Conservation (phyloP, 345 rosid genomes). For the Linum usitatissimum region DNA sequence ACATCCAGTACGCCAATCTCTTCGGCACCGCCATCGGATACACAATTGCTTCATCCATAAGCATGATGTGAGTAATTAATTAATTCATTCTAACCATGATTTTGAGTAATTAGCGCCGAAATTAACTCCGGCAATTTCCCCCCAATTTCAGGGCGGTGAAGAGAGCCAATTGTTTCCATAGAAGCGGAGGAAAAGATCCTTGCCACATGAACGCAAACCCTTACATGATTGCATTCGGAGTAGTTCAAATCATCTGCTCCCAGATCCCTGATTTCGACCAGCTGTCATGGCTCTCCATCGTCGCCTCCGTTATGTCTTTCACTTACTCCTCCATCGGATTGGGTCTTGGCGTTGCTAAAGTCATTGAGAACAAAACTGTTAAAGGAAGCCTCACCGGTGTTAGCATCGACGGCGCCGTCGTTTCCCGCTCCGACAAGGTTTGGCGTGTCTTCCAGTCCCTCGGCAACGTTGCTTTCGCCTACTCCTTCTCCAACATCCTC, state of each 20-base stretch:
- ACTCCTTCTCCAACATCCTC: neutral
- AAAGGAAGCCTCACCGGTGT: neutral
- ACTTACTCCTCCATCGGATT: slow-evolving; percentile 3
- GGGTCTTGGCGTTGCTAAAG: neutral
- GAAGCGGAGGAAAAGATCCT: neutral
- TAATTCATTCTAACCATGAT: too few relatives aligned
- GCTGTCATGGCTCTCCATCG: slow-evolving; percentile 1
- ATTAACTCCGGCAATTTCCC: neutral
- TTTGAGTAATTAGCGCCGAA: too few relatives aligned
- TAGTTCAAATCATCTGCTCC: neutral
- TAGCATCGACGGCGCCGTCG: neutral
- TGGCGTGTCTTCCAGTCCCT: neutral
- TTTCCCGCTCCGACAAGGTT: neutral
- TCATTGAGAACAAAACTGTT: neutral
- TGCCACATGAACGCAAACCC: slow-evolving; percentile 2
- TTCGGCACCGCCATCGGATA: neutral
- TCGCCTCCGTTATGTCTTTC: slow-evolving; percentile 1
- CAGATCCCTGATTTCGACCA: slow-evolving; percentile 5
- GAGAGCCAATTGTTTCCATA: neutral
- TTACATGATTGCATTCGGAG: slow-evolving; percentile 1
- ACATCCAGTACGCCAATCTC: neutral
- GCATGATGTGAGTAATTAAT: neutral
- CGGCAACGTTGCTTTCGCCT: neutral
- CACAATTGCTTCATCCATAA: neutral
- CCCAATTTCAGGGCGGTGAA: neutral